Evolutionary conservation across 495 filamentous ascomycete species (phyloP).

Genomic region (Neurospora sp.): DNA sequence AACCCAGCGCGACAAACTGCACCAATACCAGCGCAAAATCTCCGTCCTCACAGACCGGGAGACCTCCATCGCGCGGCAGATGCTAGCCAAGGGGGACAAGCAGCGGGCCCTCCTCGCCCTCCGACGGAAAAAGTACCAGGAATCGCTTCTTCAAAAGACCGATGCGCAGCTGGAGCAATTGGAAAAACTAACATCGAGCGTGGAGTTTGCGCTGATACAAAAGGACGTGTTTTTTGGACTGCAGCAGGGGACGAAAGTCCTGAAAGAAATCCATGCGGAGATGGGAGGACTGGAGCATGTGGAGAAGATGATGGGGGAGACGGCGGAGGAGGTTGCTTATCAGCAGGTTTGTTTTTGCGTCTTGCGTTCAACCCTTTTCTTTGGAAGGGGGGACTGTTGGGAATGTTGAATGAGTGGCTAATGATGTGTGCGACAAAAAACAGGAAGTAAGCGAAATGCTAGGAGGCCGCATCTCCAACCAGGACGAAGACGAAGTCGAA

Average conservation of each 20-base stretch:
- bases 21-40: slow-evolving; percentile 87
- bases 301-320: slow-evolving; percentile 89
- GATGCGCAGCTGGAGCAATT: slow-evolving; percentile 83
- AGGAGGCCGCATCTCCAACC: slow-evolving; percentile 70
- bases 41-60: slow-evolving; percentile 73
- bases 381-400: background rate
- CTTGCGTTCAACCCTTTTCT: too few relatives aligned
- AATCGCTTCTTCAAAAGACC: slow-evolving; percentile 79
- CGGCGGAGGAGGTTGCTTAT: slow-evolving; percentile 76
- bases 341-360: slow-evolving; percentile 51
- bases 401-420: background rate
- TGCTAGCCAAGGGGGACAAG: slow-evolving; percentile 66
- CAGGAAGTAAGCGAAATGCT: slow-evolving; percentile 90
- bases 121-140: slow-evolving; percentile 94
- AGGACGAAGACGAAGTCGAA: slow-evolving; percentile 96
- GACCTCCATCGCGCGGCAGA: slow-evolving; percentile 70
- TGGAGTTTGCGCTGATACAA: slow-evolving; percentile 92
- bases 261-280: slow-evolving; percentile 84
- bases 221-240: slow-evolving; percentile 90
- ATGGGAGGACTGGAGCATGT: slow-evolving; percentile 93
- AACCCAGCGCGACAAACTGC: slow-evolving; percentile 85
- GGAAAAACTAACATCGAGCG: slow-evolving; percentile 69
- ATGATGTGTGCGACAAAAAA: background rate
- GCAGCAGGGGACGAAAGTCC: slow-evolving; percentile 81
- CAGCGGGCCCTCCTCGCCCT: slow-evolving; percentile 76